phyloP scores from a whole-genome alignment of 805 yeast species.

The Suhomyces canberraensis region DNA sequence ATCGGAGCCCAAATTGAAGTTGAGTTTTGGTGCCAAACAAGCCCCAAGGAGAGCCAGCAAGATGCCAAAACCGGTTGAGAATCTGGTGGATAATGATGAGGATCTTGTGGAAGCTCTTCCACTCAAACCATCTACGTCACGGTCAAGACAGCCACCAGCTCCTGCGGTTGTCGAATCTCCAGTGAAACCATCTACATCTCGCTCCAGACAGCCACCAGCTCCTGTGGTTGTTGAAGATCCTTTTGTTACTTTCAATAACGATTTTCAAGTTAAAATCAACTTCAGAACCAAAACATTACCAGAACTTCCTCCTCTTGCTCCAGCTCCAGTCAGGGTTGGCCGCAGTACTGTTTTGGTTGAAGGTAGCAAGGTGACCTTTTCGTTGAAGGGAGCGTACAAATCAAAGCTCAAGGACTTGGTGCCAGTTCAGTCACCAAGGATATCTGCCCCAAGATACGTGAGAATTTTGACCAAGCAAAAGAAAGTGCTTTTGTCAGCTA shows the following conservation, averaged over 20 bases:
- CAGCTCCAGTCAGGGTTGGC: slow-evolving; percentile 5
- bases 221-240: not conserved
- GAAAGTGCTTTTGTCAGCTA: slow-evolving; percentile 39
- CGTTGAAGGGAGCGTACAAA: slow-evolving; percentile 7
- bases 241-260: not conserved
- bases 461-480: slow-evolving; percentile 34
- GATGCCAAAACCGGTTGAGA: not conserved
- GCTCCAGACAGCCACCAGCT: not conserved
- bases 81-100: not conserved
- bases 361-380: slow-evolving; percentile 4
- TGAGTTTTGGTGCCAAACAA: slow-evolving; percentile 1
- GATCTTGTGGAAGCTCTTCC: not conserved
- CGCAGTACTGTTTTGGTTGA: slow-evolving; percentile 3
- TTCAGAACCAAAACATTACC: slow-evolving; percentile 11
- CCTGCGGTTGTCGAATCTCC: not conserved
- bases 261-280: slow-evolving; percentile 7
- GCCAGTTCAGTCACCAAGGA: slow-evolving; percentile 17
- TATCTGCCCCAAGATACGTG: slow-evolving; percentile 34
- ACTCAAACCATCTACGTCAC: not conserved
- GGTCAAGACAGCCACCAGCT: not conserved
- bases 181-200: not conserved
- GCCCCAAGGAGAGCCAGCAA: not conserved
- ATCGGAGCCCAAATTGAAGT: slow-evolving; percentile 12
- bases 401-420: slow-evolving; percentile 4
- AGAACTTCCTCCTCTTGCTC: not conserved